Conservation (phyloP, 805 yeast genomes). For the Lachancea sp. region DNA sequence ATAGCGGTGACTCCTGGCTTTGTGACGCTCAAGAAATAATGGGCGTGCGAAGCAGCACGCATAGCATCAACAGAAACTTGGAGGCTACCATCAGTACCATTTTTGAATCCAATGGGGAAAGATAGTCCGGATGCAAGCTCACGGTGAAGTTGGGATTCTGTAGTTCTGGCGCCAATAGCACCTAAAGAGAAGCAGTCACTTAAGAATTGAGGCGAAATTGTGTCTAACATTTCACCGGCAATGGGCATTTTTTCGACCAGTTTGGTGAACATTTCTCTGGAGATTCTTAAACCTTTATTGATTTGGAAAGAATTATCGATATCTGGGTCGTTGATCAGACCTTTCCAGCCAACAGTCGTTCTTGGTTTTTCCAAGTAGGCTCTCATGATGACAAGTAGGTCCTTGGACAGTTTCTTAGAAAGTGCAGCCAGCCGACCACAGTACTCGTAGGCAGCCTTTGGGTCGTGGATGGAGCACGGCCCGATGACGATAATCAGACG, state of each 20-base stretch:
- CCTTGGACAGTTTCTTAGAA: conserved; percentile 59
- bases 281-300: conserved; percentile 86
- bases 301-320: conserved; percentile 88
- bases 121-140: conserved; percentile 95
- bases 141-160: conserved; percentile 96
- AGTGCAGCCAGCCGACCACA: conserved; percentile 56
- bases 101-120: conserved; percentile 97
- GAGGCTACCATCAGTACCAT: conserved; percentile 94
- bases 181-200: conserved; percentile 92
- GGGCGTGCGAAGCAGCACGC: conserved; percentile 86
- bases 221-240: conserved; percentile 96
- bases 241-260: conserved; percentile 83
- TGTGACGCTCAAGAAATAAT: conserved; percentile 90
- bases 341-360: conserved; percentile 99
- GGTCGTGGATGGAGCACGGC: conserved; percentile 96
- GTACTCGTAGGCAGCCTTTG: conserved; percentile 86
- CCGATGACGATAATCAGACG: conserved; percentile 86
- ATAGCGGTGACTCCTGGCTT: conserved; percentile 96
- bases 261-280: conserved; percentile 80
- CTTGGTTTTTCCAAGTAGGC: conserved; percentile 97
- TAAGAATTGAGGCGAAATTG: conserved; percentile 93
- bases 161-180: conserved; percentile 98
- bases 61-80: conserved; percentile 94
- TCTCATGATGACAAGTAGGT: conserved; percentile 86
- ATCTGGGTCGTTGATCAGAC: conserved; percentile 94